A percentile compares a stretch with the other conserved stretches of the same genome.
Evolutionary conservation across 140 eudicot genomes (phyloP).

Genomic region (Cichorium intybus): DNA sequence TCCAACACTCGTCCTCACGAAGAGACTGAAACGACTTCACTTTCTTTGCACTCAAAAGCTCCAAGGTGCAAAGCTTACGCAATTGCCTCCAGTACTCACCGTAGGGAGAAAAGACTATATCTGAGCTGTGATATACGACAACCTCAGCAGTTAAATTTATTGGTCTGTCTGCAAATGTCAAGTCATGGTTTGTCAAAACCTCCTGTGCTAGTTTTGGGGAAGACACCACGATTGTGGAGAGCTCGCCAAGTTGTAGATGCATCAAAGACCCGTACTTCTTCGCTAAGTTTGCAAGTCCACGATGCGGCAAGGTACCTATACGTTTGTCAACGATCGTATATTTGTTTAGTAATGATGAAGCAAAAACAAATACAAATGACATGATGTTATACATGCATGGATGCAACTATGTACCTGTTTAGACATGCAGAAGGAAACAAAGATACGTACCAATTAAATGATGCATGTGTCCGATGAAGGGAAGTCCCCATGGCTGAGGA

Average conservation of each 20-base stretch:
- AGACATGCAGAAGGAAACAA: neutral
- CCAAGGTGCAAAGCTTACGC: constrained; percentile 26
- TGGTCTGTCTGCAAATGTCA: constrained; percentile 21
- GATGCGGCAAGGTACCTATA: constrained; percentile 28
- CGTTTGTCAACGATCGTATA: too few relatives aligned
- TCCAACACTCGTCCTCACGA: too few relatives aligned
- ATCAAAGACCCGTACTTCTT: constrained; percentile 20
- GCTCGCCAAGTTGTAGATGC: constrained; percentile 29
- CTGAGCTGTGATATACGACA: constrained; percentile 17
- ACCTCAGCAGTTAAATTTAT: constrained; percentile 18
- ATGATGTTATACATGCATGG: too few relatives aligned
- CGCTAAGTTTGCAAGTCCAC: constrained; percentile 16
- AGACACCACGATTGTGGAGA: too few relatives aligned
- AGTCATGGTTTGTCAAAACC: constrained; percentile 22
- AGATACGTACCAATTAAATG: constrained; percentile 19
- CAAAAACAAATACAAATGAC: too few relatives aligned
- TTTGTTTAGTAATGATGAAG: too few relatives aligned
- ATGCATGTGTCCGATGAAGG: constrained; percentile 33
- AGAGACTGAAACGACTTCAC: constrained; percentile 19
- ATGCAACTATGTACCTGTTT: constrained; percentile 17
- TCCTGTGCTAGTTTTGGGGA: constrained; percentile 36
- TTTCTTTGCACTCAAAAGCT: constrained; percentile 14
- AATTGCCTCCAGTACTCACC: constrained; percentile 26
- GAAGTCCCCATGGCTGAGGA: constrained; percentile 31
- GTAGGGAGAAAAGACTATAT: constrained; percentile 23